Evolutionary conservation across 1,284 basidiomycete species (phyloP), one percentile per base, ranked within the genome.

Genomic region (Ustanciosporium gigantosporum): DNA sequence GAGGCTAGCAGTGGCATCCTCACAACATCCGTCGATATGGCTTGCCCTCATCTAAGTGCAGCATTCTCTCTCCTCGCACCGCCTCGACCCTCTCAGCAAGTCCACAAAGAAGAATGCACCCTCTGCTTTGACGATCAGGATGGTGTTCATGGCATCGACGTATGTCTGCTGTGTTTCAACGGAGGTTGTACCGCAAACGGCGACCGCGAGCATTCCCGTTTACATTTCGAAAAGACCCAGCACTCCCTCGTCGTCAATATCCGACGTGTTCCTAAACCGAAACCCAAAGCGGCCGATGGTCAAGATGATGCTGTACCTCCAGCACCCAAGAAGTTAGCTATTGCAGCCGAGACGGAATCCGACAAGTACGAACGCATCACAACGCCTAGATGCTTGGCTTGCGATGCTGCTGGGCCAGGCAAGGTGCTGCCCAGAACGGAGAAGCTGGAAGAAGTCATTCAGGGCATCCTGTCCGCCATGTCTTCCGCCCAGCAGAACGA

Each of bases 121-220:
- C 90, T 93, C 53, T 98, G 94, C 79, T 98, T 97, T 77, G 93
- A 97, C 78, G 86, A 86, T 71, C 90, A 94, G 83, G 91, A 88
- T 21, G 68, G 73, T 19, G 37, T 47, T 38, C 44, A 82, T 13
- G 94, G 94, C 11, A 82, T 97, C 50, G 87, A 96, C 61, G 89
- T 97, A 39, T 98, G 94, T 78, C 81, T 98, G 45, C 79, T 79
- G 20, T 98, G 95, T 81, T 98, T 94, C 83, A 96, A 95, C 68
- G 93, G 93, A 13, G 87, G 5, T 13, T 77, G 72, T 45, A 57
- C 48, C 4, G 67, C 59, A 27, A 65, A 68, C 21, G 31, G 34
- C 9, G 60, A 67, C 27, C 68, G 68, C 20, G 39, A 68, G n/a
- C 74, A 77, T 36, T 64, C 74, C 1, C 37, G 46, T 7, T 43